Evolutionary conservation across 23 red algal species (phyloP), one percentile per base, ranked within the genome.

Genomic region (Gracilaria vermiculophylla): DNA sequence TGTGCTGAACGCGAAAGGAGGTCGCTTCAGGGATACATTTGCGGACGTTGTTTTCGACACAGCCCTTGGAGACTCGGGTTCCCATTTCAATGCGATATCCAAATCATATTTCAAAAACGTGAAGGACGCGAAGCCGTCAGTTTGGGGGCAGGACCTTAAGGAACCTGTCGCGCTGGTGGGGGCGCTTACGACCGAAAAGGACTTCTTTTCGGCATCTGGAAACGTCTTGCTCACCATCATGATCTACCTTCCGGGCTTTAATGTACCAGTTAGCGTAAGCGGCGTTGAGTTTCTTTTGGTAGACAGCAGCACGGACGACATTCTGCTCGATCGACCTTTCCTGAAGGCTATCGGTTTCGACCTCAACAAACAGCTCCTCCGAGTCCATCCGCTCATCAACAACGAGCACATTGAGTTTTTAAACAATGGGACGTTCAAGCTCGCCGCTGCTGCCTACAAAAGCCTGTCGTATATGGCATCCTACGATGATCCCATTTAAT

Each of bases 211-310:
- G n/a, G n/a, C n/a, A n/a, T n/a, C n/a, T n/a, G n/a, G n/a, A n/a
- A n/a, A n/a, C n/a, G n/a, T n/a, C n/a, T n/a, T n/a, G n/a, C n/a
- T n/a, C n/a, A n/a, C n/a, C n/a, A n/a, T n/a, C n/a, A n/a, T n/a
- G n/a, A 65, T 82, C 0, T 64, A 82, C 0, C 27, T 62, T 1
- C 48, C 78, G 0, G 78, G 78, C 8, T 82, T 8, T 32, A 60
- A 60, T 24, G 11, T 60, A 28, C 62, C 40, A 29, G 81, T 86
- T 15, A 58, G 81, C 6, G 24, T 86, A 13, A 16, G 65, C 19
- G 45, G 65, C 51, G 62, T 86, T 24, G 81, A 86, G 25, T 73
- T 86, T 49, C 55, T 12, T 16, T 42, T 86, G n/a, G n/a, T 73
- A 1, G 34, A 71, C 49, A 6, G 29, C 0, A 0, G 36, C 12